Base-by-base conservation (phyloP, 495 filamentous ascomycete species). In the Aspergillus bertholletiae region DNA sequence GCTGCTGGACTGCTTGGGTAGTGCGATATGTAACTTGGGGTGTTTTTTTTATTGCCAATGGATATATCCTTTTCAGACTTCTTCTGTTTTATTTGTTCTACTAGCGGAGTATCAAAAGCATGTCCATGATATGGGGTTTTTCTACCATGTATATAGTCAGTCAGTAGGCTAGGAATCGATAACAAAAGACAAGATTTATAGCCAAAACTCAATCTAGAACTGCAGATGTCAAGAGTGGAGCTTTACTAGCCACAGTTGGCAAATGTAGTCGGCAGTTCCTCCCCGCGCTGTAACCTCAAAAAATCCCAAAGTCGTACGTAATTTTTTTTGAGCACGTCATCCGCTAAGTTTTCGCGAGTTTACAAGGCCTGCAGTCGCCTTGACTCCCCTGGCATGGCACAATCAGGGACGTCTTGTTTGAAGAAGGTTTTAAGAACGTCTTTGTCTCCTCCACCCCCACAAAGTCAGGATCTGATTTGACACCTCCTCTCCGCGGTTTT, bases 1-100 rank as follows among this genome's bases (percentile, higher is more conserved):
- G 93, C 93, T 58, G 83, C 87, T 58, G 91, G 89, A 2, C 73
- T 97, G 64, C 76, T 97, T 63, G 87, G 80, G 49, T 74, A 53
- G 67, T 60, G 34, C 48, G 46, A 40, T 55, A 58, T 43, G 40
- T 57, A 40, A 47, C 53, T 49, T 56, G 54, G 27, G 26, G 51
- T 22, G 49, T 9, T 53, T 51, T 46, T 49, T 21, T 53, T 4
- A 30, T 32, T 39, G 20, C 39, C 20, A 34, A 24, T 55, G 40
- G 46, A 45, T 51, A 49, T 57, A 46, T 50, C 22, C 46, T 49
- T 30, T 49, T 44, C 23, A 39, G 23, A n/a, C n/a, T n/a, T n/a
- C n/a, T n/a, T 21, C 27, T 55, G 21, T 39, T 5, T 51, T 37
- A 40, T 40, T 32, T 32, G 39, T 32, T 54, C 48, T 44, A 40